Base-by-base conservation (phyloP, 306 rosid genomes). In the Quercus rubra region DNA sequence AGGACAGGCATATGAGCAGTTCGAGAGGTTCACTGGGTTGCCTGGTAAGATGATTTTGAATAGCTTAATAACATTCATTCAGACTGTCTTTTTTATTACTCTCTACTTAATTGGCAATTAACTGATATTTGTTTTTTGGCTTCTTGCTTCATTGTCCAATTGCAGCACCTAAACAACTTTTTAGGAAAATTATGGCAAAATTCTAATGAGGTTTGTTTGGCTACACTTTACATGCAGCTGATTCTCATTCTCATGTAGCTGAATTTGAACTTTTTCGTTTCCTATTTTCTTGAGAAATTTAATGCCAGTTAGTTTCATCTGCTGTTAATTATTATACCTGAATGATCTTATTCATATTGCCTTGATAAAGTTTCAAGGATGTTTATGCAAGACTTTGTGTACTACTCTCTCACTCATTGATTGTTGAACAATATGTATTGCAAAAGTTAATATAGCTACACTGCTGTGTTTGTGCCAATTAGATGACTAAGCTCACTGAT, bases 1-100 rank as follows among this genome's bases (percentile, higher is more conserved):
- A 67, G 95, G 97, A 77, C 99, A 95, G 85, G 97, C 98, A 35
- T 91, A 85, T 83, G 92, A 76, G 77, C 98, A 92, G 75, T 92
- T 72, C 55, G 99, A 95, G 82, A 90, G 81, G 63, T 95, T 83
- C 84, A 91, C 98, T 43, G 97, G 97, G 35, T 86, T 86, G 84
- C 97, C 97, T n/a, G 99, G 99, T 95, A 89, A 81, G 83, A 73
- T 74, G 73, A 28, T 41, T 49, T 27, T 28, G 5, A 41, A 70
- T 55, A 57, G 67, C 64, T 77, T 9, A 31, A 76, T 15, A 10
- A 10, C n/a, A 62, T 83, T 75, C 30, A 11, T 83, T 73, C 30
- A 7, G 18, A 23, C 74, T 71, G 46, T 80, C 79, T 49, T 70
- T 38, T 30, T 30, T 81, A 5, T 62, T 55, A 21, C 6, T 75